Base-by-base conservation (phyloP, 106 monocot species). In the Triglochin maritima region DNA sequence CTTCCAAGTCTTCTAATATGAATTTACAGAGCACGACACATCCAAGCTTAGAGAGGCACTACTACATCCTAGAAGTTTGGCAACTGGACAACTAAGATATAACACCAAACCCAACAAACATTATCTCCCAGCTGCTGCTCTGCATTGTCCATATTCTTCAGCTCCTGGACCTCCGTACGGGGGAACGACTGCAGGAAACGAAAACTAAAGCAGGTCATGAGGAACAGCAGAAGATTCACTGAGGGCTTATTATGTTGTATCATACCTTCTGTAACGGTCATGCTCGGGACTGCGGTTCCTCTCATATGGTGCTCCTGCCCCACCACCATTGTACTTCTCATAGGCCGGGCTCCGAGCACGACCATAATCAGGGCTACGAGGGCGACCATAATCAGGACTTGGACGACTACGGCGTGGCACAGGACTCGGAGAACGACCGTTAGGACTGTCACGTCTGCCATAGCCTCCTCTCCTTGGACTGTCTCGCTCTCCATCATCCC, bases 401-500 rank as follows among this genome's bases (percentile, higher is more conserved):
- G 56, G 56, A 5, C 68, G 45, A 15, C 43, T 69, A 15, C 46
- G 56, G 13, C 56, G 55, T 4, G 17, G 15, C 3, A 66, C 43
- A 56, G 68, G 68, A 69, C 96, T 96, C 3, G 70, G 46, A 51
- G 90, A 82, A 13, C 85, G 87, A 3, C 79, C 85, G 69, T 85
- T 85, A 59, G 89, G 81, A 57, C 83, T 80, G 11, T 68, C 78
- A 59, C 74, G 78, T 50, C 86, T 81, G 45, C 68, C 56, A 56
- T 57, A 56, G 3, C 56, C 55, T 56, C 65, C 13, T 64, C 86
- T 74, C 73, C 79, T 82, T 46, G 84, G 80, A 74, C 87, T 87
- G 3, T 74, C 90, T 52, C 62, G 78, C 53, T 96, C 96, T 65
- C 69, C 80, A 77, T 96, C 90, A 82, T 96, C 96, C 72, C 87